Conservation (phyloP, 352 stramenopile genomes). For the Phytophthora pseudosyringae region DNA sequence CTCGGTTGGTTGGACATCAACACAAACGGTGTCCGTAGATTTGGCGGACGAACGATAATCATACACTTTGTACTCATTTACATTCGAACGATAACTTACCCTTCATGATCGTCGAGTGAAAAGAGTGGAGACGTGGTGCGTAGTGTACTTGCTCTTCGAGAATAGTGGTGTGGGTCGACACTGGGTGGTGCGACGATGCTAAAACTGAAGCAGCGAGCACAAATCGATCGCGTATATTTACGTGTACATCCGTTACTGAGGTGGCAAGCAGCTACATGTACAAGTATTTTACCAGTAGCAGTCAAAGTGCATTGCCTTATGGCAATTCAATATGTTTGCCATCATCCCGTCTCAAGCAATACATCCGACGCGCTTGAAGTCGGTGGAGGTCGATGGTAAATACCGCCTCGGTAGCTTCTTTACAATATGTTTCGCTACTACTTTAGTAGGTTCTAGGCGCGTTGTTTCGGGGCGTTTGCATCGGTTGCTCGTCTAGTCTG, state of each 20-base stretch:
- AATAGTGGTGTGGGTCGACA: background rate
- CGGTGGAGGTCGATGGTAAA: too few relatives aligned
- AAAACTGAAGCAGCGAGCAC: constrained; percentile 9
- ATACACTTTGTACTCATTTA: background rate
- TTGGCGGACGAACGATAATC: background rate
- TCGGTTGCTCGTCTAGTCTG: constrained; percentile 24
- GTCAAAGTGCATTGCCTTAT: background rate
- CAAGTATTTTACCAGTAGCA: too few relatives aligned
- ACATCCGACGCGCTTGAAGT: too few relatives aligned
- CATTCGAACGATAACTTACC: constrained; percentile 4
- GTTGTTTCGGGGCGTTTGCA: background rate
- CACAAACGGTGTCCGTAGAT: too few relatives aligned
- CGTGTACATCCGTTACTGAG: constrained; percentile 12
- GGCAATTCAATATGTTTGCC: background rate
- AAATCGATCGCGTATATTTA: background rate
- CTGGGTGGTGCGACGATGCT: background rate
- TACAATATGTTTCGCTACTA: constrained; percentile 26
- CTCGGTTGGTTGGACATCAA: background rate
- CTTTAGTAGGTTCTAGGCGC: background rate
- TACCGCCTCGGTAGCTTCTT: constrained; percentile 5
- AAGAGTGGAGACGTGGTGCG: background rate
- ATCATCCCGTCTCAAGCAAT: too few relatives aligned
- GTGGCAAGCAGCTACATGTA: background rate
- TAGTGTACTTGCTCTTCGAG: constrained; percentile 3
- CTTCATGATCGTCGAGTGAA: constrained; percentile 20